These are phyloP conservation scores for Puya raimondii DNA, from an alignment of 176 grass and related monocot species.

Conservation along the genomic window DNA sequence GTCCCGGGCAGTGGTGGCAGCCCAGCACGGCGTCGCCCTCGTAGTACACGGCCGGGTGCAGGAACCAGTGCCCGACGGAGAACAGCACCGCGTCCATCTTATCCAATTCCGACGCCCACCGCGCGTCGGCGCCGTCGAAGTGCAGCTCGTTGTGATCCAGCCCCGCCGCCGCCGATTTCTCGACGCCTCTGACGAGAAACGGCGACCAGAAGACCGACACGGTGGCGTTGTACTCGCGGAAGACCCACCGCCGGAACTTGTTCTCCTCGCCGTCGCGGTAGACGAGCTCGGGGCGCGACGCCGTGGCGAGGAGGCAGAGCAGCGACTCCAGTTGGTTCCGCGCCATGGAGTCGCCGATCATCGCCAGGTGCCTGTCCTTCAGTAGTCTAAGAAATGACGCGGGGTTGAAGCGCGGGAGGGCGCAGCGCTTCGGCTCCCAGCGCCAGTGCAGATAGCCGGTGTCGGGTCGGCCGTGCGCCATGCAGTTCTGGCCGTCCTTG, in stretches of 20 bases:
- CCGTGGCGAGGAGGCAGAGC: constrained; percentile 46
- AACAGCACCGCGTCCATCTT: constrained; percentile 54
- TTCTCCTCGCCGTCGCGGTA: constrained; percentile 39
- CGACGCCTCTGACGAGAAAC: constrained; percentile 75
- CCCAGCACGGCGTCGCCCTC: constrained; percentile 45
- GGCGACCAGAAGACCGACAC: constrained; percentile 79
- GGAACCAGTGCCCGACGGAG: constrained; percentile 82
- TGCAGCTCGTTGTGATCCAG: constrained; percentile 48
- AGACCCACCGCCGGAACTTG: constrained; percentile 72
- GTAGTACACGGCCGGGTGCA: constrained; percentile 71
- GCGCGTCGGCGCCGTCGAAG: constrained; percentile 48
- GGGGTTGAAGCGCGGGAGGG: constrained; percentile 41
- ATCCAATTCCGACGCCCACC: constrained; percentile 46
- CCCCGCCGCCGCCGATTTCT: constrained; percentile 24
- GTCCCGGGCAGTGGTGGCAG: constrained; percentile 75
- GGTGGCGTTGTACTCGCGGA: constrained; percentile 43
- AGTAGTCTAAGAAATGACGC: constrained; percentile 32
- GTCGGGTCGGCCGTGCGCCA: constrained; percentile 56
- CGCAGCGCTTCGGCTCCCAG: constrained; percentile 49
- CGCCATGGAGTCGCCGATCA: constrained; percentile 51
- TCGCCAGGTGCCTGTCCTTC: constrained; percentile 40
- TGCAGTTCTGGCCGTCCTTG: constrained; percentile 64
- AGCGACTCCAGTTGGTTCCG: constrained; percentile 54
- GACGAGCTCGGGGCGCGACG: constrained; percentile 29
- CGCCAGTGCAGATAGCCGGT: constrained; percentile 51